These are phyloP conservation scores for Wallacemonas sp. DNA, from an alignment of 208 protist species.

Conservation along the genomic window DNA sequence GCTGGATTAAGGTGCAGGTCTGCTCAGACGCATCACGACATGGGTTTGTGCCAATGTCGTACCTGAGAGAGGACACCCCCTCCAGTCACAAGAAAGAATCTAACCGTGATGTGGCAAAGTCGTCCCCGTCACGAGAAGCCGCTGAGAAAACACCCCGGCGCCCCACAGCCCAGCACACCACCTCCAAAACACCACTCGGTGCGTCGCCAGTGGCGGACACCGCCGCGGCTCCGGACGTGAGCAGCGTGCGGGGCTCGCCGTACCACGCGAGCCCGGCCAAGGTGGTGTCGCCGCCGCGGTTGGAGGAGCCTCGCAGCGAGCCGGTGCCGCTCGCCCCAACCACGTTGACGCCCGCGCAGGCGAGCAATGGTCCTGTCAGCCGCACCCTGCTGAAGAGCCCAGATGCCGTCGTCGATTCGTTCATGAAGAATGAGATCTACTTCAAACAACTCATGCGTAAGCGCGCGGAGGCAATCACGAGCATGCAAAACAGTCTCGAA, in stretches of 20 bases:
- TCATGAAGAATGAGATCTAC: constrained; percentile 87
- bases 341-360: constrained; percentile 26
- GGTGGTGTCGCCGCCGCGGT: neutral
- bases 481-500: constrained; percentile 61
- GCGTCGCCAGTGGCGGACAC: neutral
- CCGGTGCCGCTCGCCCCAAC: neutral
- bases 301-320: neutral
- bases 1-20: constrained; percentile 80
- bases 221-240: neutral
- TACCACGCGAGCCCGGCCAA: constrained; percentile 1
- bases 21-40: constrained; percentile 29
- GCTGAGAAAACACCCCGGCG: neutral
- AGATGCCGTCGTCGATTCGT: constrained; percentile 59
- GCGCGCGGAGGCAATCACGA: constrained; percentile 52
- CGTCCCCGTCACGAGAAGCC: neutral
- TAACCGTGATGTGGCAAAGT: neutral
- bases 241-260: neutral
- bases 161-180: neutral
- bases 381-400: constrained; percentile 51
- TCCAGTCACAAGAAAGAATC: neutral
- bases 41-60: constrained; percentile 82
- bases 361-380: constrained; percentile 19
- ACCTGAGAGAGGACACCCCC: constrained; percentile 46
- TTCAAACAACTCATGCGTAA: constrained; percentile 80
- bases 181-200: neutral